A percentile compares a stretch with the other conserved stretches of the same genome.
Conservation (phyloP, 176 grass and related monocot genomes). For the Ananas comosus region DNA sequence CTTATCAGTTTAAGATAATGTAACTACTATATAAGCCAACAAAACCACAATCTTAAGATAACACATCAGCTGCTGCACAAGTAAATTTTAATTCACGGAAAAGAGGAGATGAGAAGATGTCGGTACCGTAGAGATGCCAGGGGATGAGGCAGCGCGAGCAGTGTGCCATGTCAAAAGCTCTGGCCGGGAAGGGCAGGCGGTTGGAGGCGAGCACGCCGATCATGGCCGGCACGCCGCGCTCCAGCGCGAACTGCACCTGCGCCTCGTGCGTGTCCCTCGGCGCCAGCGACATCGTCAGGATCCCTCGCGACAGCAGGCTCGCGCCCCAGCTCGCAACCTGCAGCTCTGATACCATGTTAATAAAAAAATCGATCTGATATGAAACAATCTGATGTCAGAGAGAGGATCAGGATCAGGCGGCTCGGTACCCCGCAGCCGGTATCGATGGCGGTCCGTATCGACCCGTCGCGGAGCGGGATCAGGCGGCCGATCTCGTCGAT, state of each 20-base stretch:
- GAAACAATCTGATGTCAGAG: not conserved
- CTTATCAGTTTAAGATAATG: no score
- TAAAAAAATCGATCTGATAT: not conserved
- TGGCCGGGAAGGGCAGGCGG: conserved; percentile 69
- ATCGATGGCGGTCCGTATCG: conserved; percentile 83
- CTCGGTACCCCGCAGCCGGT: conserved; percentile 70
- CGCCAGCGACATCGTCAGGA: conserved; percentile 87
- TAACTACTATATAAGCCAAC: no score
- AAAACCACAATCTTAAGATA: no score
- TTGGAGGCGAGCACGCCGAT: conserved; percentile 78
- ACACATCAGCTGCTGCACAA: no score
- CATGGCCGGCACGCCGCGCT: conserved; percentile 88
- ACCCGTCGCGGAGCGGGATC: conserved; percentile 67
- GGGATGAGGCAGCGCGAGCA: conserved; percentile 96
- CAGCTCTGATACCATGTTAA: not conserved
- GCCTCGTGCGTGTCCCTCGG: conserved; percentile 88
- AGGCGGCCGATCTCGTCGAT: conserved; percentile 74
- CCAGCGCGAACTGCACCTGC: conserved; percentile 94
- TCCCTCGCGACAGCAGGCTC: conserved; percentile 58
- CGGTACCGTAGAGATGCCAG: conserved; percentile 68
- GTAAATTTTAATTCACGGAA: not conserved
- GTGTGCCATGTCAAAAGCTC: conserved; percentile 93
- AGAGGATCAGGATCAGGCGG: not conserved
- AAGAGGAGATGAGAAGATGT: not conserved
- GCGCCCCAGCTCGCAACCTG: conserved; percentile 97